Conservation (phyloP, 495 filamentous ascomycete genomes). For the Penicillium samsonianum region DNA sequence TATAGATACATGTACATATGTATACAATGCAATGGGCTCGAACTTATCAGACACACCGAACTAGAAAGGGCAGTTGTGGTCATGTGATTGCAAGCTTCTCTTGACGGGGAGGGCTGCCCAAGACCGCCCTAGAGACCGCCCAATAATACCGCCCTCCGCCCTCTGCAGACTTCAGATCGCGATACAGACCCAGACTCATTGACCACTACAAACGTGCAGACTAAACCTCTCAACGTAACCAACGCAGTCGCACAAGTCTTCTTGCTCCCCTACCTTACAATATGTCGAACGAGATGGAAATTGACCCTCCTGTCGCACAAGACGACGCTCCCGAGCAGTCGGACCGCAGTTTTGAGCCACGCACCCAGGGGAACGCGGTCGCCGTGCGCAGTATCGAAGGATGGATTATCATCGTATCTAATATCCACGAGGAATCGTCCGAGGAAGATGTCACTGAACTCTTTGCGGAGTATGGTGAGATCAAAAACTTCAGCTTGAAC, state of each 20-base stretch:
- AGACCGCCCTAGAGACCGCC: neutral
- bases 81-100: conserved; percentile 6
- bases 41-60: neutral
- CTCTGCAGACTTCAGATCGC: conserved; percentile 9
- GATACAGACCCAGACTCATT: conserved; percentile 8
- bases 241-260: neutral
- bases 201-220: conserved; percentile 6
- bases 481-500: conserved; percentile 96
- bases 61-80: neutral
- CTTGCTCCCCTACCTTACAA: conserved; percentile 13
- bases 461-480: conserved; percentile 95
- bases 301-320: conserved; percentile 59
- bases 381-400: conserved; percentile 98
- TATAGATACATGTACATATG: neutral
- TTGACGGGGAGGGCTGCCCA: conserved; percentile 2
- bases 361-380: conserved; percentile 76
- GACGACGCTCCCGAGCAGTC: conserved; percentile 49
- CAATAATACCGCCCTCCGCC: neutral
- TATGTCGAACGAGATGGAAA: conserved; percentile 80
- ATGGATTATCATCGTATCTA: conserved; percentile 96
- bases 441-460: conserved; percentile 94
- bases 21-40: neutral
- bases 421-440: conserved; percentile 95
- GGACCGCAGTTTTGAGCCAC: conserved; percentile 61
- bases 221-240: conserved; percentile 1